Conservation (phyloP, 768 basidiomycete species). For the Daedalea quercina region DNA sequence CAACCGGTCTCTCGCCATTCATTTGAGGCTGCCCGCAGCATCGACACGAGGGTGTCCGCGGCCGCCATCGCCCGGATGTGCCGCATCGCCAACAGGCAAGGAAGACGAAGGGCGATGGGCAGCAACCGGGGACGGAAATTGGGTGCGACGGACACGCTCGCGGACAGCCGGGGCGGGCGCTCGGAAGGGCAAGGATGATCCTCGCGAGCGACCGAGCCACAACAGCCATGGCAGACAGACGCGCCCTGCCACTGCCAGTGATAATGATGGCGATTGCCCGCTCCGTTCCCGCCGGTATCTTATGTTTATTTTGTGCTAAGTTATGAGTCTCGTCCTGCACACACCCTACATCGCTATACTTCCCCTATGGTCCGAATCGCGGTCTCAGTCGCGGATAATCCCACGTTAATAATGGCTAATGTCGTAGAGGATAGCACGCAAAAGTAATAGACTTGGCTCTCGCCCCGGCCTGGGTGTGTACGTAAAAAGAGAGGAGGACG, state of each 20-base stretch:
- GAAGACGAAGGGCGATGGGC: too few relatives aligned
- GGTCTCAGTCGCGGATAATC: not conserved
- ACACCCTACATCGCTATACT: not conserved
- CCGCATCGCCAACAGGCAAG: too few relatives aligned
- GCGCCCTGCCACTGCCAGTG: too few relatives aligned
- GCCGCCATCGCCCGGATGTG: too few relatives aligned
- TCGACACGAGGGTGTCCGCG: too few relatives aligned
- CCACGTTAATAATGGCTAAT: constrained; percentile 3
- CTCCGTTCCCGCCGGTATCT: constrained; percentile 1
- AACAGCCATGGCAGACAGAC: too few relatives aligned
- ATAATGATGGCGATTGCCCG: too few relatives aligned
- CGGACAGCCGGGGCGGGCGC: not conserved
- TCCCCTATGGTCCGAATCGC: not conserved
- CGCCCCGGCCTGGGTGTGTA: not conserved
- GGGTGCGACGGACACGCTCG: not conserved
- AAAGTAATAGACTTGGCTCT: not conserved
- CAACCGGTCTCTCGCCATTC: too few relatives aligned
- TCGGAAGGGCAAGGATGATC: not conserved
- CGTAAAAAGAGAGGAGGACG: not conserved
- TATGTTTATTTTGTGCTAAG: constrained; percentile 3
- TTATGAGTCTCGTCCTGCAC: not conserved
- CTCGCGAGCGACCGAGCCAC: too few relatives aligned
- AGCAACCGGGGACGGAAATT: too few relatives aligned
- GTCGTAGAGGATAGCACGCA: constrained; percentile 1
- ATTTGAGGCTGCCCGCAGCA: too few relatives aligned